Evolutionary conservation across 495 filamentous ascomycete genomes (phyloP).

Genomic region (Neurospora sp.): DNA sequence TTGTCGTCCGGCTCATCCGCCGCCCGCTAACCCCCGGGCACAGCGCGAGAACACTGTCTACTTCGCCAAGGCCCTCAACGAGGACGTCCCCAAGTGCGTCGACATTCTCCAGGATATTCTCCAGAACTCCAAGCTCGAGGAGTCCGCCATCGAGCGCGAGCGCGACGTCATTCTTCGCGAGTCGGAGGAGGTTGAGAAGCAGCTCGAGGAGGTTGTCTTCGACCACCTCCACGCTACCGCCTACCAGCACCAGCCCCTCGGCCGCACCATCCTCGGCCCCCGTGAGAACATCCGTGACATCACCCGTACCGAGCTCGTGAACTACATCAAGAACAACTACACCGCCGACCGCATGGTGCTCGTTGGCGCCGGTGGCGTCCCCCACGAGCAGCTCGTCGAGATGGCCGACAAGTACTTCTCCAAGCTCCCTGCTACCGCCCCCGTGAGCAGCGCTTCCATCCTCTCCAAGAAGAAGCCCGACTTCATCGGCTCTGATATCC

Average conservation of each 20-base stretch:
- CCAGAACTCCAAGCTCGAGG: constrained; percentile 96
- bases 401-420: constrained; percentile 96
- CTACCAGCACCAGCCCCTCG: constrained; percentile 89
- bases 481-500: constrained; percentile 91
- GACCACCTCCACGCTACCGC: constrained; percentile 98
- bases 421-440: constrained; percentile 55
- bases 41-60: constrained; percentile 99
- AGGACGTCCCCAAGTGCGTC: constrained; percentile 88
- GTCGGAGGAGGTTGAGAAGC: constrained; percentile 99
- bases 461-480: constrained; percentile 80
- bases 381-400: constrained; percentile 86
- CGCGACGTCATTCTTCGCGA: constrained; percentile 96
- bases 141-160: constrained; percentile 87
- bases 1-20: constrained; percentile 11
- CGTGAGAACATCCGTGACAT: constrained; percentile 98
- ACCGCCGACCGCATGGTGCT: constrained; percentile 98
- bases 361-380: constrained; percentile 87
- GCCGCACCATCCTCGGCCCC: constrained; percentile 94
- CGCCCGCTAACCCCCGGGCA: constrained; percentile 24
- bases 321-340: constrained; percentile 99
- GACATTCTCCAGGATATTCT: constrained; percentile 98
- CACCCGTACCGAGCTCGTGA: constrained; percentile 73
- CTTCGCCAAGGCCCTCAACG: constrained; percentile 98
- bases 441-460: constrained; percentile 58
- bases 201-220: constrained; percentile 98